Evolutionary conservation across 2,329 filamentous ascomycete genomes (phyloP), one percentile per base, ranked within the genome.

Genomic region (Monosporascus ibericus): DNA sequence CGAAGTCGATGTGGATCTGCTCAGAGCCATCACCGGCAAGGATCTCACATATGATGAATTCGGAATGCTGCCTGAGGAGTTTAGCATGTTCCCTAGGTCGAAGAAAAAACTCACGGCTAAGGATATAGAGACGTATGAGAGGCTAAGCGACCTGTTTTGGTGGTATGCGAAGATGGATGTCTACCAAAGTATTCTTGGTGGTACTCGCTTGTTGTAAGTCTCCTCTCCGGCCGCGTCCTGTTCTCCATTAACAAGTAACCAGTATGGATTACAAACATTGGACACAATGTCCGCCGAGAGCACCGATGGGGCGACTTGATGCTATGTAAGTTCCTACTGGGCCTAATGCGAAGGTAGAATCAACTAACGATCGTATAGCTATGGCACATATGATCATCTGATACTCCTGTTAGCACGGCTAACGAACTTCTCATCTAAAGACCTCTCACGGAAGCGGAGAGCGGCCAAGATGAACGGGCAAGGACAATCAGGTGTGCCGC

Each of bases 91-190:
- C n/a, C 63, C 61, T 20, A 64, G 60, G 14, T 54, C 60, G 17
- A 59, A 68, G 58, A 60, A 70, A 49, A 63, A 65, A 20, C 61
- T 65, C 44, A 80, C 79, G 1, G 73, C 79, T 37, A 77, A 73
- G 55, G 92, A 97, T 55, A 78, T 95, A 47, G 85, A 90, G 56
- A 85, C 81, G 40, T 95, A 88, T 63, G 88, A 94, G 63, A 86
- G 88, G 17, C 77, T 94, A 39, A 84, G 88, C 58, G 94, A 97
- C 70, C 72, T 97, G 5, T 95, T 88, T 65, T 99, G 92, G 92
- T 96, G 91, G 88, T 96, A 92, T 67, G 86, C 82, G 62, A 95
- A 96, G 69, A 94, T 96, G 75, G 94, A 97, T 67, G 84, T 88
- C 8, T 95, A 92, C 61, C 92, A 96, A 68, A 91, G 89, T 65